Percentiles rank a stretch among this genome's conserved stretches.
Evolutionary conservation across 257 asterid genomes (phyloP).

Genomic region (Galeopsis tetrahit): DNA sequence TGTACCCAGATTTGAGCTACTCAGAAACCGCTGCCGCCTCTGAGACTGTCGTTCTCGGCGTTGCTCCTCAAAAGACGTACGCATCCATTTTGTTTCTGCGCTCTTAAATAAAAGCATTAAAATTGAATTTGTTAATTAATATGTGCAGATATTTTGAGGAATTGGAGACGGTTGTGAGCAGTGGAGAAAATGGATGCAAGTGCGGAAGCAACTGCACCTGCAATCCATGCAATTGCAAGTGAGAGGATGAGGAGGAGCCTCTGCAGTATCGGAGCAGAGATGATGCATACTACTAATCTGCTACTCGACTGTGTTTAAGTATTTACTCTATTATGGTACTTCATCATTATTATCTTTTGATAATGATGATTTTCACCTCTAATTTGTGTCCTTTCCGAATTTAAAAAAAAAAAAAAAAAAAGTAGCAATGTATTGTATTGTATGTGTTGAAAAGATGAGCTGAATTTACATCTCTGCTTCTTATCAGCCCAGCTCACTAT

Average conservation of each 20-base stretch:
- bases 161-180: conserved; percentile 48
- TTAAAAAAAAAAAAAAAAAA: too few species aligned
- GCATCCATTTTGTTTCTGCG: not conserved
- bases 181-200: conserved; percentile 81
- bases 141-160: conserved; percentile 49
- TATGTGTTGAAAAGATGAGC: not conserved
- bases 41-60: conserved; percentile 63
- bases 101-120: not conserved
- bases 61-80: conserved; percentile 65
- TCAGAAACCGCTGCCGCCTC: conserved; percentile 52
- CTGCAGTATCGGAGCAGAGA: not conserved
- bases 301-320: too few species aligned
- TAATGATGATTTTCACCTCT: not conserved
- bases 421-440: not conserved
- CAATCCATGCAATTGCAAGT: conserved; percentile 85
- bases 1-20: conserved; percentile 66
- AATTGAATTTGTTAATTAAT: too few species aligned
- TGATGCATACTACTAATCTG: not conserved
- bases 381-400: not conserved
- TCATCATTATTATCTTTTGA: not conserved
- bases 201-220: conserved; percentile 87
- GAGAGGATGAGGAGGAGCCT: too few species aligned
- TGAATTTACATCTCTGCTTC: conserved; percentile 1
- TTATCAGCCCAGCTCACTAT: not conserved
- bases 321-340: too few species aligned